Evolutionary conservation across 257 asterid genomes (phyloP).

Genomic region (Solanum infundibuliforme): DNA sequence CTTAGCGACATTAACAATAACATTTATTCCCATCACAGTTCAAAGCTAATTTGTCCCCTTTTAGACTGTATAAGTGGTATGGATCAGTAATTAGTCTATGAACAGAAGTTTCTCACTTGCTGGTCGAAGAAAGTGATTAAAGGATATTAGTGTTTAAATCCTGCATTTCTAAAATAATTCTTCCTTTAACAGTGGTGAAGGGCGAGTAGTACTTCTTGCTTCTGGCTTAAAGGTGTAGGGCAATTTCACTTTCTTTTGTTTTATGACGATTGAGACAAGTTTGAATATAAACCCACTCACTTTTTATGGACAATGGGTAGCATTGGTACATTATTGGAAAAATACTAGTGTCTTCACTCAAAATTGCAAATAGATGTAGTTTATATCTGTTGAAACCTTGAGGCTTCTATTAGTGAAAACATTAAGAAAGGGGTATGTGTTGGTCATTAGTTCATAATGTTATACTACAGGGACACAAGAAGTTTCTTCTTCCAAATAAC

Average conservation of each 20-base stretch:
- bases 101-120: neutral
- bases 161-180: neutral
- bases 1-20: neutral
- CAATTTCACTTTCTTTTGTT: neutral
- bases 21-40: neutral
- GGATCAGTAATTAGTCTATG: neutral
- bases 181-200: neutral
- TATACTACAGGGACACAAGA: no score
- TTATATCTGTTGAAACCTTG: neutral
- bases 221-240: neutral
- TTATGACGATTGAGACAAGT: neutral
- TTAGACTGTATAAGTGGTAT: neutral
- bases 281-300: neutral
- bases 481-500: no score
- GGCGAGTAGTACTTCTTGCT: neutral
- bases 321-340: neutral
- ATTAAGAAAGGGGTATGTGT: neutral
- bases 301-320: neutral
- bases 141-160: neutral
- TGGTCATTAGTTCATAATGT: neutral
- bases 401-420: neutral
- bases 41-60: neutral
- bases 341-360: neutral
- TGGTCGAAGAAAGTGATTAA: neutral
- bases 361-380: neutral